phyloP scores from a whole-genome alignment of 2,329 filamentous ascomycete genomes.

The Fonsecaea multimorphosa region DNA sequence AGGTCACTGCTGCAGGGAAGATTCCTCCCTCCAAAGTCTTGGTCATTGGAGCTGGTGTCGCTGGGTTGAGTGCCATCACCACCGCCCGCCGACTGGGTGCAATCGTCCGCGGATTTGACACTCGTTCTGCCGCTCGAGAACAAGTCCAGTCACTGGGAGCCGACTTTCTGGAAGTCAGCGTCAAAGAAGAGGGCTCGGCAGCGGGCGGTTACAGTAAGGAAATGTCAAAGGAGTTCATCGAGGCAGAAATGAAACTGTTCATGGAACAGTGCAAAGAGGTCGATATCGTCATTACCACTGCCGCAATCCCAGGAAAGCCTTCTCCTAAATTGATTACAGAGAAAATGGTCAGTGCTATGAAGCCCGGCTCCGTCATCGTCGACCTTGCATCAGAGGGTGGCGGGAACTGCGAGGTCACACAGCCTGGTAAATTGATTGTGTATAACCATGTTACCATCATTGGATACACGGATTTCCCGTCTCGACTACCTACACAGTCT shows the following conservation, averaged over 20 bases:
- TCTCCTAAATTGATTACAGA: constrained; percentile 85
- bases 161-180: constrained; percentile 85
- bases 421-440: constrained; percentile 71
- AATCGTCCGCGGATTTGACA: constrained; percentile 89
- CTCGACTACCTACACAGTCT: constrained; percentile 83
- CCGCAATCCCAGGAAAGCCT: constrained; percentile 83
- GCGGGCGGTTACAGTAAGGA: constrained; percentile 89
- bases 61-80: constrained; percentile 84
- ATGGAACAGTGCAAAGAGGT: constrained; percentile 85
- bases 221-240: constrained; percentile 93
- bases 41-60: constrained; percentile 88
- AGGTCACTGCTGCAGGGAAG: constrained; percentile 87
- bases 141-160: constrained; percentile 90
- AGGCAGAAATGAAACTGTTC: constrained; percentile 91
- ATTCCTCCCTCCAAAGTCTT: constrained; percentile 90
- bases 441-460: constrained; percentile 84
- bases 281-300: constrained; percentile 91
- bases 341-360: constrained; percentile 82
- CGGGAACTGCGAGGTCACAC: constrained; percentile 84
- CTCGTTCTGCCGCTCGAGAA: constrained; percentile 83
- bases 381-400: constrained; percentile 87
- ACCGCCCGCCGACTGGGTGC: constrained; percentile 85
- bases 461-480: constrained; percentile 89
- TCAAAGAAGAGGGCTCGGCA: constrained; percentile 82
- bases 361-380: constrained; percentile 84